phyloP scores from a whole-genome alignment of 495 filamentous ascomycete species.

The Trichoderma gamsii region DNA sequence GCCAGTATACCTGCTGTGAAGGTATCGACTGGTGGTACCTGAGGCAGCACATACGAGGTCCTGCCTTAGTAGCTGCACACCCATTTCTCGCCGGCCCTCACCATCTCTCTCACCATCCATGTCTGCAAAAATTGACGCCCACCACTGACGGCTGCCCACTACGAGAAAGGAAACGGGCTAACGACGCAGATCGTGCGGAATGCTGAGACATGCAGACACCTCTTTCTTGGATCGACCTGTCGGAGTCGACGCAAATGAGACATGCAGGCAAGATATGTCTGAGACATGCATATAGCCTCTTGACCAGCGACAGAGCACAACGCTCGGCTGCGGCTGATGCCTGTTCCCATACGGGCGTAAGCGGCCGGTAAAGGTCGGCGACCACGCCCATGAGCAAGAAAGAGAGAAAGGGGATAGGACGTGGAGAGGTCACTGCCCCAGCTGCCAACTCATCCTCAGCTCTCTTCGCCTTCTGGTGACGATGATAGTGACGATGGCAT shows the following conservation, averaged over 20 bases:
- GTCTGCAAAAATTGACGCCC: background rate
- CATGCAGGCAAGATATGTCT: conserved; percentile 10
- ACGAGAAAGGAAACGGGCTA: background rate
- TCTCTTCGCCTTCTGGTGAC: background rate
- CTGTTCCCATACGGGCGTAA: background rate
- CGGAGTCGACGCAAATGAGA: conserved; percentile 9
- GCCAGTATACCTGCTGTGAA: too few relatives aligned
- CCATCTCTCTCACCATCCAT: conserved; percentile 3
- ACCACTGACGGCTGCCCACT: background rate
- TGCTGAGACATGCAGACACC: conserved; percentile 12
- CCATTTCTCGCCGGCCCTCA: background rate
- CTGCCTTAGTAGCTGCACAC: background rate
- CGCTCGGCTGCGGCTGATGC: background rate
- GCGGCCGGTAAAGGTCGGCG: background rate
- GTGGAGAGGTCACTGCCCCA: background rate
- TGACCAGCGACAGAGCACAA: background rate
- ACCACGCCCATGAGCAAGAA: background rate
- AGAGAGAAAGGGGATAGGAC: background rate
- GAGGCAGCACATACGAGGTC: background rate
- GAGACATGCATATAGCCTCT: conserved; percentile 9
- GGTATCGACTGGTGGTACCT: too few relatives aligned
- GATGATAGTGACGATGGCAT: background rate
- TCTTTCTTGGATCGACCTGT: conserved; percentile 3
- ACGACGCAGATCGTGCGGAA: conserved; percentile 11
- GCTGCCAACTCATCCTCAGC: too few relatives aligned